These are phyloP conservation scores for Cocos nucifera DNA, from an alignment of 176 grass and related monocot species.

Conservation along the genomic window DNA sequence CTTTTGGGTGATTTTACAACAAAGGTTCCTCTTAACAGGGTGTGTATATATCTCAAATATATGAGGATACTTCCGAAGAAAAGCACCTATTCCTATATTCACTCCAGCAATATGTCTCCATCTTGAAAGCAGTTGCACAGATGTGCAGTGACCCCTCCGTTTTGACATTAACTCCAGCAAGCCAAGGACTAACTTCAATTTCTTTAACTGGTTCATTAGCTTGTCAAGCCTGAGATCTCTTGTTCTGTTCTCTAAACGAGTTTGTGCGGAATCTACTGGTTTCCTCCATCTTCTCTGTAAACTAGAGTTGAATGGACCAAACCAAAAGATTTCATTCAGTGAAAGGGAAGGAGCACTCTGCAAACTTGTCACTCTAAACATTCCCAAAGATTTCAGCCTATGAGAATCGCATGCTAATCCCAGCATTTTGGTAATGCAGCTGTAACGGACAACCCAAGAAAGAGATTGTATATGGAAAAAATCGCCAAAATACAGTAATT, in stretches of 20 bases:
- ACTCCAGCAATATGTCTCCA: conserved; percentile 43
- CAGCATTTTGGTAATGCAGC: no score
- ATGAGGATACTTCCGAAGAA: conserved; percentile 43
- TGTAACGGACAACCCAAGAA: no score
- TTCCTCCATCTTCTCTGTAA: conserved; percentile 54
- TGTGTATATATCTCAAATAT: conserved; percentile 45
- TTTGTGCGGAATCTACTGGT: conserved; percentile 42
- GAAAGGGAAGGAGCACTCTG: no score
- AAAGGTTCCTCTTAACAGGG: conserved; percentile 37
- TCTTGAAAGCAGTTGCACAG: conserved; percentile 44
- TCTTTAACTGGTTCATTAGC: conserved; percentile 45
- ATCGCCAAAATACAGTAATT: no score
- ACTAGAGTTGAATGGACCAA: conserved; percentile 18
- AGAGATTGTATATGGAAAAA: no score
- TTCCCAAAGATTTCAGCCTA: no score
- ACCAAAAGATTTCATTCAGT: neutral
- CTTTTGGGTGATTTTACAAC: conserved; percentile 38
- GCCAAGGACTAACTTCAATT: conserved; percentile 36
- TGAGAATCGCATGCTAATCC: no score
- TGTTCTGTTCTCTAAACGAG: conserved; percentile 46
- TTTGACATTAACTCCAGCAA: conserved; percentile 36
- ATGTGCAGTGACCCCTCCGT: conserved; percentile 49
- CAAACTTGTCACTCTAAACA: no score
- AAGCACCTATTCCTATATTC: conserved; percentile 39
- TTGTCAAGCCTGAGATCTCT: conserved; percentile 54